phyloP scores from a whole-genome alignment of 106 monocot genomes.

The Dendrobium catenatum region DNA sequence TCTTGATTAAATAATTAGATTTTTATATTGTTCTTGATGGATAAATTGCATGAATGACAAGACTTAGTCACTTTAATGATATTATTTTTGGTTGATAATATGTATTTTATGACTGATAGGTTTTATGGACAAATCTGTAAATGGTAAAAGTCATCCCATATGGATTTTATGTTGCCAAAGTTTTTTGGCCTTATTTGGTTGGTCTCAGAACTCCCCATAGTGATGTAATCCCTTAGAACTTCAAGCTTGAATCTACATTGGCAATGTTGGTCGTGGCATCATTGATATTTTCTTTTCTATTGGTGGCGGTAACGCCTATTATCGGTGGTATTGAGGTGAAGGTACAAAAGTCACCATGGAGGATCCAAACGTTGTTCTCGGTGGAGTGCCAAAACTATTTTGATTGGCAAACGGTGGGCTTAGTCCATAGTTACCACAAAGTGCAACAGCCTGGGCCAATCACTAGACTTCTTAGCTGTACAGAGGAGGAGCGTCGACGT shows the following conservation, averaged over 20 bases:
- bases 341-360: constrained; percentile 42
- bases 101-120: neutral
- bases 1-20: neutral
- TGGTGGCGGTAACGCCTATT: neutral
- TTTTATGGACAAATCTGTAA: neutral
- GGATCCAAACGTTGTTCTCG: constrained; percentile 94
- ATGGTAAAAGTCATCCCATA: no score
- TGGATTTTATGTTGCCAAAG: neutral
- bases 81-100: neutral
- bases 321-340: neutral
- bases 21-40: neutral
- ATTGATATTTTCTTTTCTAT: neutral
- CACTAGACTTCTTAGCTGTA: constrained; percentile 91
- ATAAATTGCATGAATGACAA: neutral
- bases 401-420: constrained; percentile 98
- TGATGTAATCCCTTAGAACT: neutral
- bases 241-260: neutral
- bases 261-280: neutral
- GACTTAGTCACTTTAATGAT: neutral
- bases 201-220: neutral
- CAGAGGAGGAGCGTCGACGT: constrained; percentile 47
- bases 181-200: neutral
- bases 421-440: constrained; percentile 82
- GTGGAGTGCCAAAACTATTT: constrained; percentile 97
- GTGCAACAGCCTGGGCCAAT: constrained; percentile 82